A percentile compares a stretch with the other conserved stretches of the same genome.
phyloP scores from a whole-genome alignment of 768 basidiomycete genomes.

The Pholiota molesta region DNA sequence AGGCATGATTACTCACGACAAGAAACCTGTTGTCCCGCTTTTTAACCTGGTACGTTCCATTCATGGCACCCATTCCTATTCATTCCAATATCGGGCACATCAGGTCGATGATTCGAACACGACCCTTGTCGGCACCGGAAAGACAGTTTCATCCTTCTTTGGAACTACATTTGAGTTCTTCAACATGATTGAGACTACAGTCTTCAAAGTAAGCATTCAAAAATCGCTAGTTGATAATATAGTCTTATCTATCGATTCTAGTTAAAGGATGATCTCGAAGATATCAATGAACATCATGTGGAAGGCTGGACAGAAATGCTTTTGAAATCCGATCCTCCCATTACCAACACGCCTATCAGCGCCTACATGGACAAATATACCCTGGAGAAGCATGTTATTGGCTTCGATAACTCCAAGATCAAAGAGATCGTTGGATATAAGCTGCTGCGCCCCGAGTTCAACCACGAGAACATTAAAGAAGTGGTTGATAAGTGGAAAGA shows the following conservation, averaged over 20 bases:
- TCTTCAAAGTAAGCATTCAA: constrained; percentile 57
- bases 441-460: constrained; percentile 64
- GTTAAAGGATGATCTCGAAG: constrained; percentile 78
- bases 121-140: constrained; percentile 67
- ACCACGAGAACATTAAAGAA: constrained; percentile 63
- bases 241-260: constrained; percentile 25
- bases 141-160: constrained; percentile 70
- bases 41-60: constrained; percentile 70
- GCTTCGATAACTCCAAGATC: constrained; percentile 73
- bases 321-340: constrained; percentile 65
- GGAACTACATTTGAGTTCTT: constrained; percentile 84
- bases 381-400: constrained; percentile 69
- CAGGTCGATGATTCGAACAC: constrained; percentile 79
- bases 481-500: constrained; percentile 81
- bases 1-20: constrained; percentile 58
- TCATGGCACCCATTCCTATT: not conserved
- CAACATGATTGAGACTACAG: constrained; percentile 64
- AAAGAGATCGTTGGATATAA: constrained; percentile 73
- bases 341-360: constrained; percentile 69
- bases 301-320: constrained; percentile 85
- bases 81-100: constrained; percentile 6
- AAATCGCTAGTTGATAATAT: not conserved
- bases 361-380: constrained; percentile 81
- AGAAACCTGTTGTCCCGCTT: constrained; percentile 69
- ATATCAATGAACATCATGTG: constrained; percentile 86